Evolutionary conservation across 1,139 yeast species (phyloP), one percentile per base, ranked within the genome.

Genomic region (Kodamaea plutei): DNA sequence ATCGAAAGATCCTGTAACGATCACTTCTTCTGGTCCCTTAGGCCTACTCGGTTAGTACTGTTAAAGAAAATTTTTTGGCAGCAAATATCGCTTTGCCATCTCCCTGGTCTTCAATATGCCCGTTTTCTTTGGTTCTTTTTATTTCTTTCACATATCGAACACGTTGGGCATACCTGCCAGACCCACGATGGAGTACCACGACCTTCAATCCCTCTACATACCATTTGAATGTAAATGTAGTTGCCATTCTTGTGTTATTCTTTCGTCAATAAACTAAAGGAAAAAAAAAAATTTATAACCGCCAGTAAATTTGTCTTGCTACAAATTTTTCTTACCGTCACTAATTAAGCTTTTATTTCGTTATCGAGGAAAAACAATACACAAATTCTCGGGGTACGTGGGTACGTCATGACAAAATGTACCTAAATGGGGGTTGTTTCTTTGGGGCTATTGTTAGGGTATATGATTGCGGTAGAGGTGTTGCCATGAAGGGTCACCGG

Each of bases 1-100:
- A 54, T 83, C 91, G 55, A 84, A 83, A 29, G 80, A 69, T 40
- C 94, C 95, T 17, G 91, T 81, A 37, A 84, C 78, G 39, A 75
- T 64, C 34, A 84, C 91, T 28, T 76, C 76, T 28, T 65, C 38
- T n/a, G 91, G 87, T 39, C 91, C 89, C 19, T 73, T 56, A 21
- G 89, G 89, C 89, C 88, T 74, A 21, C 16, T 15, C 8, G 14
- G 30, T 22, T 31, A 21, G 23, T 21, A 25, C 9, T 11, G 8
- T n/a, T n/a, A n/a, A n/a, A n/a, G n/a, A n/a, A n/a, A 10, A 14
- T 4, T 26, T n/a, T 26, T 18, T 15, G 12, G 18, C 18, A 23
- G 12, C 9, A 15, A n/a, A n/a, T n/a, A 8, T 17, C 8, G 19
- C 8, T 8, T 17, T 17, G 19, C 6, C 13, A 10, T n/a, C 11